Base-by-base conservation (phyloP, 345 rosid genomes). In the Rhizophora apiculata region DNA sequence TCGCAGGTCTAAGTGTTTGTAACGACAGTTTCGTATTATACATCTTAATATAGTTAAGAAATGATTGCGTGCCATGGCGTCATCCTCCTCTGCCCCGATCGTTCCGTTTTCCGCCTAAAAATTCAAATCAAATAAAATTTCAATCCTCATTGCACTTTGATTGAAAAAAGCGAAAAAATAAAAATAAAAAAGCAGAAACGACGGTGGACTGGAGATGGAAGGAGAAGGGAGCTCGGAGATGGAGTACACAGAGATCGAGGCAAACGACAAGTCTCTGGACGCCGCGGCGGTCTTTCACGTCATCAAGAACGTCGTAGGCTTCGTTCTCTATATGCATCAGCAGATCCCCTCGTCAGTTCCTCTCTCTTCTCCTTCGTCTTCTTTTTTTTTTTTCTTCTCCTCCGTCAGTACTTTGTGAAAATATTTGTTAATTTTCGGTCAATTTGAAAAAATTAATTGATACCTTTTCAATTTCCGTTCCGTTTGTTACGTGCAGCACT, bases 321-420 rank as follows among this genome's bases (percentile, higher is more conserved):
- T 92, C 78, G 77, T 87, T 66, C 96, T 95, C 83, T 95, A 84
- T 73, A 92, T 92, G 99, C 93, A 92, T 75, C 96, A 87, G 81
- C 97, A 95, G 86, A 92, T 95, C 78, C 96, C 99, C 66, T 86
- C 88, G 96, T 95, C 53, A 58, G 89, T 67, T 65, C 27, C 63
- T 26, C 69, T 52, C 55, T 51, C 71, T n/a, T 5, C 32, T 29
- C 16, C 54, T 53, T 52, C 67, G 1, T 20, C 22, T 63, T 24
- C 29, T 63, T 20, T 6, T 6, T n/a, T 22, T 48, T 16, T 19
- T 51, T 0, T 0, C 6, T 22, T 0, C 5, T 54, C 3, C 6
- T 34, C 1, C 19, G 2, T 59, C n/a, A 30, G 7, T 39, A 8
- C 11, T 4, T 39, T 10, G 22, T 21, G 13, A 31, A 31, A 8